Conservation (phyloP, 2,329 filamentous ascomycete species). For the Endoconidiophora polonica region DNA sequence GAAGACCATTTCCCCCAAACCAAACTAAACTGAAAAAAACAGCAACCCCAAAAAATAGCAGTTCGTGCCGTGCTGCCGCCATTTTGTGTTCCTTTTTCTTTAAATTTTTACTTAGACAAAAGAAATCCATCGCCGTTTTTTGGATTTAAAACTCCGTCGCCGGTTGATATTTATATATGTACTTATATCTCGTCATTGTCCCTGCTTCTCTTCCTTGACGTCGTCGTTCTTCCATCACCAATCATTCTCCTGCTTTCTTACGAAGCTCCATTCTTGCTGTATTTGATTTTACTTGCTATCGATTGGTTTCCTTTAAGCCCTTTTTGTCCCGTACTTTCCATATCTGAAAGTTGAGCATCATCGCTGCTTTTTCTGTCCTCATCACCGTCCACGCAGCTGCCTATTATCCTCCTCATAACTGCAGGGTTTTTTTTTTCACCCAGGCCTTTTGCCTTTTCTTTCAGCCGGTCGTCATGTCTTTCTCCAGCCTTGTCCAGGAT, state of each 20-base stretch:
- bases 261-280: neutral
- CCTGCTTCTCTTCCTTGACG: neutral
- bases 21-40: too few species aligned
- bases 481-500: constrained; percentile 51
- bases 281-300: neutral
- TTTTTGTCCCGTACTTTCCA: neutral
- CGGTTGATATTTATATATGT: neutral
- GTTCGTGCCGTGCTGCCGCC: too few species aligned
- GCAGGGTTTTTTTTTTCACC: neutral
- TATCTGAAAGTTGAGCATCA: neutral
- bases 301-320: neutral
- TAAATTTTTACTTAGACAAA: neutral
- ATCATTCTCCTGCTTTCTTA: neutral
- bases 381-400: neutral
- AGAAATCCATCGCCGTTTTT: neutral
- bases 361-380: neutral
- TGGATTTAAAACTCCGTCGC: neutral
- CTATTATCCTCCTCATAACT: too few species aligned
- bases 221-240: neutral
- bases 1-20: too few species aligned
- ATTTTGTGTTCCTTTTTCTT: neutral
- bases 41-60: too few species aligned
- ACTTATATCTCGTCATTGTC: neutral
- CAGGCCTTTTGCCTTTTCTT: neutral
- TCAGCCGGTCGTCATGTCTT: constrained; percentile 35